Evolutionary conservation across 805 yeast genomes (phyloP).

Genomic region (Hanseniaspora clermontiae): DNA sequence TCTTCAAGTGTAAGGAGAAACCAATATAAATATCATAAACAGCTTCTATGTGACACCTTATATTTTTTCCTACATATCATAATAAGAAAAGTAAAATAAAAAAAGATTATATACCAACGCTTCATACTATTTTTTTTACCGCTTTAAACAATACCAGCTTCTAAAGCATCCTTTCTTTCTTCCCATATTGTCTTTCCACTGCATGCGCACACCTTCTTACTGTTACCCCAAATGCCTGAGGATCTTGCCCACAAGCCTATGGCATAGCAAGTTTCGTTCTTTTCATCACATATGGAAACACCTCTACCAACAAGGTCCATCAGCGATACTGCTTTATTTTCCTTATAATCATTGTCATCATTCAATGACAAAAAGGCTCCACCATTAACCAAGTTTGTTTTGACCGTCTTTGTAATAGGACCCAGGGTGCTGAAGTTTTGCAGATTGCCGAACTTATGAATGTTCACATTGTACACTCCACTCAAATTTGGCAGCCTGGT

Average conservation of each 20-base stretch:
- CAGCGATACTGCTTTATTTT: conserved; percentile 25
- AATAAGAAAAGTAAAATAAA: not conserved
- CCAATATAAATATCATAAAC: not conserved
- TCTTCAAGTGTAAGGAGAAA: not conserved
- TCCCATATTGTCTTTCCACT: conserved; percentile 95
- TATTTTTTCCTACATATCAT: too few species aligned
- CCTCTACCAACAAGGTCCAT: conserved; percentile 58
- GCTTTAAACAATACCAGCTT: conserved; percentile 19
- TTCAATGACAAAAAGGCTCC: conserved; percentile 13
- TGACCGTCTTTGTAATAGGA: not conserved
- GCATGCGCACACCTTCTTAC: conserved; percentile 84
- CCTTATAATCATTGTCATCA: not conserved
- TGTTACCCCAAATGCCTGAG: conserved; percentile 96
- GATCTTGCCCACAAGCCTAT: conserved; percentile 49
- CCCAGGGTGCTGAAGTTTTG: conserved; percentile 5
- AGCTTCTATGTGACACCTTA: not conserved
- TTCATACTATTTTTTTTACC: too few species aligned
- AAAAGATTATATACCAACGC: not conserved
- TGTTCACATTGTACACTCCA: not conserved
- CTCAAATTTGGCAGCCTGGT: conserved; percentile 20
- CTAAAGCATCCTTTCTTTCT: conserved; percentile 67
- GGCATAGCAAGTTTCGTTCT: conserved; percentile 64
- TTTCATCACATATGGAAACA: conserved; percentile 31
- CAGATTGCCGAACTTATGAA: conserved; percentile 9
- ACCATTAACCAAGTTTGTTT: not conserved